Evolutionary conservation across 1,139 yeast genomes (phyloP).

Genomic region (Taphrina communis): DNA sequence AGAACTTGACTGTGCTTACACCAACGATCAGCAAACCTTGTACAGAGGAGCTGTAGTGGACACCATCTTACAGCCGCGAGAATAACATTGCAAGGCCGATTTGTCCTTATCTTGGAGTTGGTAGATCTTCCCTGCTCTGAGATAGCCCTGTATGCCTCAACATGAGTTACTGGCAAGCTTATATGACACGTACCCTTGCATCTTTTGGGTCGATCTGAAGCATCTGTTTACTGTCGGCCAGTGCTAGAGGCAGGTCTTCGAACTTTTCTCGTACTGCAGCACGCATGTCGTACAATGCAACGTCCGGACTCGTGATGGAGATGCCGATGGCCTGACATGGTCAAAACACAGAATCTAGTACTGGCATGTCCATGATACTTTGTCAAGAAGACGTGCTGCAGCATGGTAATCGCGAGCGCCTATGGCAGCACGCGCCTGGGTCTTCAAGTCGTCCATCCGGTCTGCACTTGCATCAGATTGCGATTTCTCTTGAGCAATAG

Average conservation of each 20-base stretch:
- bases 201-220: slow-evolving; percentile 22
- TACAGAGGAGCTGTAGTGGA: neutral
- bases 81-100: slow-evolving; percentile 25
- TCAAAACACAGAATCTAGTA: neutral
- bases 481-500: too few species aligned
- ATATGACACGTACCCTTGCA: slow-evolving; percentile 6
- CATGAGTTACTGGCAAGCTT: too few species aligned
- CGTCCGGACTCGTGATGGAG: slow-evolving; percentile 18
- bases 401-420: neutral
- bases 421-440: slow-evolving; percentile 7
- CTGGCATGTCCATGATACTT: neutral
- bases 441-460: slow-evolving; percentile 1
- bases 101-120: slow-evolving; percentile 25
- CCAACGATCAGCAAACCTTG: neutral
- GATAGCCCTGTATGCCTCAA: slow-evolving; percentile 22
- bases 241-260: slow-evolving; percentile 11
- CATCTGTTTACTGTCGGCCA: slow-evolving; percentile 28
- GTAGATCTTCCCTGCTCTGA: slow-evolving; percentile 31
- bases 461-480: too few species aligned
- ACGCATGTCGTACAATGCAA: slow-evolving; percentile 11
- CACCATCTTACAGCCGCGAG: slow-evolving; percentile 9
- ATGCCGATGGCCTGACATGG: slow-evolving; percentile 14
- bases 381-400: slow-evolving; percentile 12
- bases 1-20: neutral
- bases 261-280: slow-evolving; percentile 14